Base-by-base conservation (phyloP, 2,329 filamentous ascomycete genomes). In the Nigrospora sphaerica region DNA sequence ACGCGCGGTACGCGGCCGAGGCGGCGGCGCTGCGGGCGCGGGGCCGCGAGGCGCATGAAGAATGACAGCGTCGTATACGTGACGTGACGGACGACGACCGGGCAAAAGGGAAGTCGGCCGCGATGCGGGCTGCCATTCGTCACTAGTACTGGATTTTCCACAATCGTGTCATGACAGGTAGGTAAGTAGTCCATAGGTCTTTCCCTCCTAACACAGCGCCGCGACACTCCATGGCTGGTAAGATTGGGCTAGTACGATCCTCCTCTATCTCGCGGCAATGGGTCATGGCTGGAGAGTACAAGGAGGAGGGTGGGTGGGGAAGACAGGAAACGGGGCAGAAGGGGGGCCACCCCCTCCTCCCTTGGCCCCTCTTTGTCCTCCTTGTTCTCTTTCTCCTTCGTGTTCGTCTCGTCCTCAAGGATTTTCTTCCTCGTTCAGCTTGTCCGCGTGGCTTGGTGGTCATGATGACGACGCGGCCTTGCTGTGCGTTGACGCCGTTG, bases 401-500 rank as follows among this genome's bases (percentile, higher is more conserved):
- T 19, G 40, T 6, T 19, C 16, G 2, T n/a, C 23, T 41, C 14
- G 1, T 34, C 32, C 13, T n/a, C 19, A 6, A 14, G 7, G 4
- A 23, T 17, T 16, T 12, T 9, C 31, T 14, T 42, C 3, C n/a
- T 32, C 14, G 7, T 35, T 36, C 12, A 18, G 12, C 33, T n/a
- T n/a, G n/a, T n/a, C n/a, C n/a, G n/a, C n/a, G n/a, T n/a, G n/a
- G n/a, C n/a, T 88, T 88, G 28, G 83, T 85, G 0, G 83, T 88
- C 83, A 88, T 88, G 59, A 88, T 77, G 16, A 88, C 72, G 23
- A 88, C 81, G 14, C 82, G 74, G 2, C 84, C 85, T 65, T 88
- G 84, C 44, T 80, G 77, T 0, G 80, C 81, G 0, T 81, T 82
- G 0, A 86, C 81, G 3, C 85, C 85, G 52, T 88, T 84, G 11